phyloP scores from a whole-genome alignment of 257 asterid species.

The Solanum dulcamara region DNA sequence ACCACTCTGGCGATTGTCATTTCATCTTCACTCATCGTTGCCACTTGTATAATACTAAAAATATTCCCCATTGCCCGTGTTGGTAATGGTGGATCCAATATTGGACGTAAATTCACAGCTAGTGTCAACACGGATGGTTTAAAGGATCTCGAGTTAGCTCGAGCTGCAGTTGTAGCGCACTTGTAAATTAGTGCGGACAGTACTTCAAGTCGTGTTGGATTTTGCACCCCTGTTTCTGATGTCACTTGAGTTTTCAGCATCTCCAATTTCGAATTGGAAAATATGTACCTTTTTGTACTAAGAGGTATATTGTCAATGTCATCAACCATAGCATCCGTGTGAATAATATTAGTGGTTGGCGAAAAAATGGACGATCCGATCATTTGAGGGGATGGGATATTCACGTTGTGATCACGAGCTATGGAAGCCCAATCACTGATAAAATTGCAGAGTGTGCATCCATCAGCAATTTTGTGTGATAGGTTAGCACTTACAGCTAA shows the following conservation, averaged over 20 bases:
- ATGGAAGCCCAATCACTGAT: neutral
- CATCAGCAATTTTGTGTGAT: conserved; percentile 3
- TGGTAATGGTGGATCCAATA: neutral
- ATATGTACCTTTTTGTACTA: neutral
- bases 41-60: neutral
- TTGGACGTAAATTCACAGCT: neutral
- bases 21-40: neutral
- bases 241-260: neutral
- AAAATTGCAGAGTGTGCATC: neutral
- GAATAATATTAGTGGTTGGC: neutral
- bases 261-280: neutral
- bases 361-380: neutral
- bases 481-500: neutral
- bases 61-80: neutral
- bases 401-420: neutral
- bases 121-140: neutral
- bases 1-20: neutral
- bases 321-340: neutral
- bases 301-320: neutral
- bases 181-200: neutral
- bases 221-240: neutral
- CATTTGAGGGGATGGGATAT: neutral
- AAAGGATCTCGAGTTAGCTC: neutral
- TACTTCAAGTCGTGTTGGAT: conserved; percentile 2
- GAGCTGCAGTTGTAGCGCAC: neutral